Conservation (phyloP, 1,284 basidiomycete genomes). For the Phylloboletellus chloephorus region DNA sequence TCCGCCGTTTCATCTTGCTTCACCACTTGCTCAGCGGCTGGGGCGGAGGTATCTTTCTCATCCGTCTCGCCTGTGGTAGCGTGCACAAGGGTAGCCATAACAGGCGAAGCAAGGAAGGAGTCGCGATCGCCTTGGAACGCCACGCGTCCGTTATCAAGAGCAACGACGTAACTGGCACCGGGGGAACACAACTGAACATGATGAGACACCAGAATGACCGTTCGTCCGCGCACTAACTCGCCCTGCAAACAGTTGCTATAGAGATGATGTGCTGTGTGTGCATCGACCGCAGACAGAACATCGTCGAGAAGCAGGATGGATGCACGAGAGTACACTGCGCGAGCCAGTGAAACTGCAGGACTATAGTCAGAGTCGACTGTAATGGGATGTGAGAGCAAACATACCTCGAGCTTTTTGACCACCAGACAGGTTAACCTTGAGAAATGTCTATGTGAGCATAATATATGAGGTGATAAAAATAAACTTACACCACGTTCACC, state of each 20-base stretch:
- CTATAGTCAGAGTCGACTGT: background rate
- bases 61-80: slow-evolving; percentile 40
- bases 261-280: slow-evolving; percentile 84
- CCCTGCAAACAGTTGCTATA: slow-evolving; percentile 81
- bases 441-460: slow-evolving; percentile 1
- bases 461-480: background rate
- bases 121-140: slow-evolving; percentile 66
- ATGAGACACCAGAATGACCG: slow-evolving; percentile 85
- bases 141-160: slow-evolving; percentile 84
- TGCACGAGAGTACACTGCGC: slow-evolving; percentile 91
- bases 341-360: slow-evolving; percentile 72
- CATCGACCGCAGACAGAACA: slow-evolving; percentile 77
- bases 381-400: slow-evolving; percentile 9
- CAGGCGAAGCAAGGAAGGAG: slow-evolving; percentile 61
- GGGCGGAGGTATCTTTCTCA: slow-evolving; percentile 25
- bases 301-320: slow-evolving; percentile 86
- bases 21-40: slow-evolving; percentile 12
- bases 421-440: slow-evolving; percentile 81
- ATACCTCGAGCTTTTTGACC: slow-evolving; percentile 91
- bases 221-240: slow-evolving; percentile 74
- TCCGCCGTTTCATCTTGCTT: slow-evolving; percentile 8
- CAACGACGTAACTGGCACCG: slow-evolving; percentile 69
- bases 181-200: slow-evolving; percentile 77
- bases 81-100: slow-evolving; percentile 66
- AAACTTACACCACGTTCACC: slow-evolving; percentile 72